phyloP scores from a whole-genome alignment of 1,284 basidiomycete species.

The Wolfiporia cocos region DNA sequence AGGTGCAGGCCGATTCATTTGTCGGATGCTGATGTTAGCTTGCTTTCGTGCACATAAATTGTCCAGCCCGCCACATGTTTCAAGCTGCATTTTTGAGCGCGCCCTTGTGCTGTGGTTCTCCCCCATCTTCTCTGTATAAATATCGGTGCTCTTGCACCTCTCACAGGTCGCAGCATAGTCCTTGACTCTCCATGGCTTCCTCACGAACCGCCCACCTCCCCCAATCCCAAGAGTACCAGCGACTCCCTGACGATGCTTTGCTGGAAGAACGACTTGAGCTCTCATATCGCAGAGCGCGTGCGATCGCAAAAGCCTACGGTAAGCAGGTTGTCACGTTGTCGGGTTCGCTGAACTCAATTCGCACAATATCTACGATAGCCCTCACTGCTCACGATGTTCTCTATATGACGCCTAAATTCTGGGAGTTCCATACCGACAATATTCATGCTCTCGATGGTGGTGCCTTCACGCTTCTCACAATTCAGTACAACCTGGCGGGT shows the following conservation, averaged over 20 bases:
- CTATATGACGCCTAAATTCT: slow-evolving; percentile 24
- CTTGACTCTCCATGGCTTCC: neutral
- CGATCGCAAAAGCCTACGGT: slow-evolving; percentile 9
- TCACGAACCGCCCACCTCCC: neutral
- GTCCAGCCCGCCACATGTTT: too few species aligned
- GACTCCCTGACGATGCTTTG: slow-evolving; percentile 2
- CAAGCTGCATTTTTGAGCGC: too few species aligned
- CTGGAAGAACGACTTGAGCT: slow-evolving; percentile 5
- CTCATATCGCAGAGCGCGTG: slow-evolving; percentile 7
- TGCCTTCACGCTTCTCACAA: slow-evolving; percentile 25
- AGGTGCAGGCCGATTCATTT: too few species aligned
- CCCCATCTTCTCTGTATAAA: too few species aligned
- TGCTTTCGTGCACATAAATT: too few species aligned
- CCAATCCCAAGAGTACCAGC: slow-evolving; percentile 2
- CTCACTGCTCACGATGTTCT: slow-evolving; percentile 22
- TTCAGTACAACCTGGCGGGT: slow-evolving; percentile 32
- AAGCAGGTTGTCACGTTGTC: neutral
- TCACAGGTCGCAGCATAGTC: too few species aligned
- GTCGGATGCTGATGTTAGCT: too few species aligned
- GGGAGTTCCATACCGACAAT: slow-evolving; percentile 27
- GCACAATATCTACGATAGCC: neutral
- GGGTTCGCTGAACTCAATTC: neutral
- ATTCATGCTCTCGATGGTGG: slow-evolving; percentile 27
- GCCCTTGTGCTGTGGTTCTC: too few species aligned
- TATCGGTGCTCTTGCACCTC: too few species aligned